phyloP scores from a whole-genome alignment of 2,329 filamentous ascomycete species.

The Amphichorda felina region DNA sequence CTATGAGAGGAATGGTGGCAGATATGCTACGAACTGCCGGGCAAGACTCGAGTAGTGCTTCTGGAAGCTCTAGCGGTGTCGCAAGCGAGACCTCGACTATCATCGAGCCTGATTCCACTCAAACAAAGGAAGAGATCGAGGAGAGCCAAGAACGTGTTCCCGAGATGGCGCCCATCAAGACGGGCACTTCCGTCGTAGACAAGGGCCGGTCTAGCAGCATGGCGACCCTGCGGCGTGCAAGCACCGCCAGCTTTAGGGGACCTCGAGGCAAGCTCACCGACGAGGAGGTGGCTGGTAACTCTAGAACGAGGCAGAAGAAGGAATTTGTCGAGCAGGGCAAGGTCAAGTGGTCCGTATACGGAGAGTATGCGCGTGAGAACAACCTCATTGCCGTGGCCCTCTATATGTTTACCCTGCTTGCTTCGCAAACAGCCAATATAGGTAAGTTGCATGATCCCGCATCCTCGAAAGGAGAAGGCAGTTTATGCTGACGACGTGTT shows the following conservation, averaged over 20 bases:
- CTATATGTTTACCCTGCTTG: constrained; percentile 66
- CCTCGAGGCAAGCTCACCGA: constrained; percentile 75
- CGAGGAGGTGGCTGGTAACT: constrained; percentile 60
- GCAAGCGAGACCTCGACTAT: constrained; percentile 45
- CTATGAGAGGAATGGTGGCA: constrained; percentile 84
- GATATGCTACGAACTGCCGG: constrained; percentile 71
- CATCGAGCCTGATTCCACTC: constrained; percentile 34
- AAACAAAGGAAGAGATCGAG: constrained; percentile 56
- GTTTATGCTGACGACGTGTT: constrained; percentile 3
- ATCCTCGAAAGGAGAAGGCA: neutral
- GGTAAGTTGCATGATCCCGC: constrained; percentile 34
- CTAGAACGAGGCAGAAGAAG: constrained; percentile 76
- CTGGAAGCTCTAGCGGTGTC: constrained; percentile 30
- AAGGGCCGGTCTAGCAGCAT: constrained; percentile 58
- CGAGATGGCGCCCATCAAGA: constrained; percentile 66
- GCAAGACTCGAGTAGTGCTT: constrained; percentile 33
- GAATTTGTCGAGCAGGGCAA: constrained; percentile 91
- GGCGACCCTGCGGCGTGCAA: constrained; percentile 76
- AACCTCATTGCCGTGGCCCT: constrained; percentile 74
- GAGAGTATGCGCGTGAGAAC: constrained; percentile 89
- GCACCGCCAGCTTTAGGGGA: constrained; percentile 79
- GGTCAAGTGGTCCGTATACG: constrained; percentile 90
- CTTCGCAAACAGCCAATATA: constrained; percentile 72
- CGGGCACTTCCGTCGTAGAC: constrained; percentile 29
- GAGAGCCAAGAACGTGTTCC: constrained; percentile 67